Conservation (phyloP, 495 filamentous ascomycete species). For the Darksidea phi region DNA sequence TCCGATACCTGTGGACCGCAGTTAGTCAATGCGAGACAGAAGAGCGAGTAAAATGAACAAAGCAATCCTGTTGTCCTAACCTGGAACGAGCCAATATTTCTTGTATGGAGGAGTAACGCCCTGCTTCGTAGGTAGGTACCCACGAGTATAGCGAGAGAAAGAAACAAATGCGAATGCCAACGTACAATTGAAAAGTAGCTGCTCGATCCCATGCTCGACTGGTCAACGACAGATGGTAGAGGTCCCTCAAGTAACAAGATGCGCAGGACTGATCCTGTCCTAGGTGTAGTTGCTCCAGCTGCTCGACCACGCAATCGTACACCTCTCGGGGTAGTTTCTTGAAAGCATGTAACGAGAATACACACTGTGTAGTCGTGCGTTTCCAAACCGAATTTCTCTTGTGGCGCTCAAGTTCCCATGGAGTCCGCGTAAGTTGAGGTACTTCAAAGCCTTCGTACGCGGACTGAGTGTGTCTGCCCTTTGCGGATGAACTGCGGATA, state of each 20-base stretch:
- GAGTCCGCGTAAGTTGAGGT: conserved; percentile 39
- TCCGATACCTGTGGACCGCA: conserved; percentile 56
- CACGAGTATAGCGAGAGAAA: background rate
- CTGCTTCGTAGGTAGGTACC: too few relatives aligned
- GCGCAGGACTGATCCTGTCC: conserved; percentile 55
- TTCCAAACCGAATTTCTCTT: conserved; percentile 21
- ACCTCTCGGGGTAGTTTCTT: conserved; percentile 56
- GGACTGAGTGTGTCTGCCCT: too few relatives aligned
- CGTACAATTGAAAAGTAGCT: conserved; percentile 64
- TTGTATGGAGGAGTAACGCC: too few relatives aligned
- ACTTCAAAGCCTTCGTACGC: conserved; percentile 3
- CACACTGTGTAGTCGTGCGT: conserved; percentile 3
- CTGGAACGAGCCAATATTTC: too few relatives aligned
- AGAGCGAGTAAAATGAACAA: too few relatives aligned
- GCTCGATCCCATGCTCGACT: conserved; percentile 67
- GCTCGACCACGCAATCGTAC: conserved; percentile 56
- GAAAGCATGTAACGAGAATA: conserved; percentile 39
- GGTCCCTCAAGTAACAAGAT: conserved; percentile 76
- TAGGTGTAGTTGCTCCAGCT: conserved; percentile 53
- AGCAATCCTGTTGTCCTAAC: too few relatives aligned
- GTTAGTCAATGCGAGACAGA: background rate
- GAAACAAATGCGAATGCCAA: conserved; percentile 6
- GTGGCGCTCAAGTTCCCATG: conserved; percentile 40
- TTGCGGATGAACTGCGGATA: too few relatives aligned
- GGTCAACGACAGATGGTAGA: conserved; percentile 65